Percentiles rank a stretch among this genome's conserved stretches.
These are phyloP conservation scores for Actinomortierella ambigua DNA, from an alignment of 371 early-diverging fungal genomes.

Conservation along the genomic window DNA sequence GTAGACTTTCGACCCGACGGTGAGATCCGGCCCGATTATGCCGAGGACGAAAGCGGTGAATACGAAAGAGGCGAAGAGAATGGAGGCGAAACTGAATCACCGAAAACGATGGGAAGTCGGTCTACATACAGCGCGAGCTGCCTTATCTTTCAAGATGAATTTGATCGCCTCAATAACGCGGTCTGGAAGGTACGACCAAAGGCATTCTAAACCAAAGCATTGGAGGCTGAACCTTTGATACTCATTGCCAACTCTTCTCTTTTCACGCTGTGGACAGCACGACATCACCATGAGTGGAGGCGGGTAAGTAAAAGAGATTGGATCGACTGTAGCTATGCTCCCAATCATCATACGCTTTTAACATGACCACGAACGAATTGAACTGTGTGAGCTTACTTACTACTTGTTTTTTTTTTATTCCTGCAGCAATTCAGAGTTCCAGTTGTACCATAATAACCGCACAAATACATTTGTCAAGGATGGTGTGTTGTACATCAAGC, in stretches of 20 bases:
- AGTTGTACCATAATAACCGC: conserved; percentile 63
- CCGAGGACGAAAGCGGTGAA: conserved; percentile 1
- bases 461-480: conserved; percentile 69
- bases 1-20: conserved; percentile 23
- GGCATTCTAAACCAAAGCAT: background rate
- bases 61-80: conserved; percentile 2
- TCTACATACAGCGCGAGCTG: conserved; percentile 36
- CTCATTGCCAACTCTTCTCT: background rate
- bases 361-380: no score
- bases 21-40: background rate
- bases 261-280: conserved; percentile 39
- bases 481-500: conserved; percentile 68
- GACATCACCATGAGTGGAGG: conserved; percentile 61
- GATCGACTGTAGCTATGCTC: no score
- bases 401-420: no score
- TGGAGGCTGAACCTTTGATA: background rate
- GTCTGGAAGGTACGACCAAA: conserved; percentile 54
- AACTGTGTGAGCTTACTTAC: no score
- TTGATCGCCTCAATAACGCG: conserved; percentile 59
- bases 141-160: conserved; percentile 66
- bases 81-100: conserved; percentile 4
- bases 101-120: background rate
- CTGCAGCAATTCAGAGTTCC: conserved; percentile 58
- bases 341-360: no score
- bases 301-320: conserved; percentile 33